Conservation (phyloP, 2,329 filamentous ascomycete species). For the Aspergillus calidoustus region DNA sequence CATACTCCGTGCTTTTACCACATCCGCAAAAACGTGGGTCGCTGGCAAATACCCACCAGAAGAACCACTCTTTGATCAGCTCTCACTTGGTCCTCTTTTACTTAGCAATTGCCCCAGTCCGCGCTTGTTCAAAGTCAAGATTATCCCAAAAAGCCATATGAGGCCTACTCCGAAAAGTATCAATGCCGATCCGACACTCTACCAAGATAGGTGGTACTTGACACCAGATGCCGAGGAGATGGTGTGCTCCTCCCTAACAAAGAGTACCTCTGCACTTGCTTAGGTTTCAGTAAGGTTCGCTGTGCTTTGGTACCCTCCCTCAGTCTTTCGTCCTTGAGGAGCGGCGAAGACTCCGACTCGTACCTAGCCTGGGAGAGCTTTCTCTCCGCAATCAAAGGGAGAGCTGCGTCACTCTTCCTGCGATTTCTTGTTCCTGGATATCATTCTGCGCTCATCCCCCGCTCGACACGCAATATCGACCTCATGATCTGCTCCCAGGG, state of each 20-base stretch:
- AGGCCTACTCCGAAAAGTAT: background rate
- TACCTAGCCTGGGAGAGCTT: background rate
- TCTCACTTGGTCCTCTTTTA: background rate
- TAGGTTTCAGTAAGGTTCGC: background rate
- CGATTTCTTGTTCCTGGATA: constrained; percentile 11
- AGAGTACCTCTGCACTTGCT: background rate
- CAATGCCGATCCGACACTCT: background rate
- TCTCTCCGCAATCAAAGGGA: background rate
- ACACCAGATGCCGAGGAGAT: constrained; percentile 21
- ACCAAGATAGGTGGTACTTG: constrained; percentile 9
- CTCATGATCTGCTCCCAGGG: constrained; percentile 7
- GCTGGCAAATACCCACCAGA: background rate
- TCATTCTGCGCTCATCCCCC: constrained; percentile 4
- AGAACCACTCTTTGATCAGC: background rate
- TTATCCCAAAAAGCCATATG: background rate
- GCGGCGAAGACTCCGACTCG: background rate
- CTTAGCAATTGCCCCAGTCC: background rate
- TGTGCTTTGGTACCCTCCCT: background rate
- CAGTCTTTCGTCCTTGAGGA: background rate
- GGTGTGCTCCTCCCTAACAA: constrained; percentile 17
- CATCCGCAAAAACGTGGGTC: background rate
- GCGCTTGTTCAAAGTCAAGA: background rate
- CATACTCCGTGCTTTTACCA: background rate
- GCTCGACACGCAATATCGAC: constrained; percentile 12
- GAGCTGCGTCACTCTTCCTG: background rate